Evolutionary conservation across 805 yeast genomes (phyloP), one percentile per base, ranked within the genome.

Genomic region (Teunomyces aglyptinius): DNA sequence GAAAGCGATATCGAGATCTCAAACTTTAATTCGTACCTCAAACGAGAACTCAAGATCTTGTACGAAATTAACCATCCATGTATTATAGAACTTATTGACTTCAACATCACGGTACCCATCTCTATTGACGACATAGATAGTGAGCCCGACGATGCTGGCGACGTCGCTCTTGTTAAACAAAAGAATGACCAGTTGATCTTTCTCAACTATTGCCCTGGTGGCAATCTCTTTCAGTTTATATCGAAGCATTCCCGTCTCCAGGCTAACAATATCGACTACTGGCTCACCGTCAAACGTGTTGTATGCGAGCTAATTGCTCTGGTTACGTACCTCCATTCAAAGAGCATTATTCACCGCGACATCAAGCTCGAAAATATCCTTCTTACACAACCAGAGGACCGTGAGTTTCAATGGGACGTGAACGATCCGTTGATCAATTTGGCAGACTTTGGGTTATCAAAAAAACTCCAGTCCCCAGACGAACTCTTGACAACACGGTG

Each of bases 361-460:
- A 78, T 94, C 55, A 94, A 94, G 68, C 72, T 92, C 38, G 99
- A 94, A 57, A 94, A 90, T 57, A 73, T 89, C 1, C 64, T 89
- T n/a, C 59, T 83, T 19, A 75, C 75, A 31, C 38, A 53, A 5
- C 45, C 50, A 10, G 59, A 66, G 24, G 71, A 69, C 7, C 6
- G 22, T 11, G 66, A 60, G 19, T 26, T 38, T 19, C 46, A 45
- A n/a, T 16, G 31, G 7, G 41, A 48, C 18, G 29, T 43, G 6
- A 29, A 29, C 3, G 48, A 48, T 3, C 73, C 77, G 42, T 49
- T 83, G 13, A 80, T 82, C 1, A 83, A 81, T 12, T 63, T 90
- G 27, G 84, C 96, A 0, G 99, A 94, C 70, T 85, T 94, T 66
- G 99, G 99, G 0, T 75, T 94, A 22, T 85, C 96, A 8, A 83